Evolutionary conservation across 2,329 filamentous ascomycete species (phyloP), one percentile per base, ranked within the genome.

Genomic region (Byssoonygena ceratinophila): DNA sequence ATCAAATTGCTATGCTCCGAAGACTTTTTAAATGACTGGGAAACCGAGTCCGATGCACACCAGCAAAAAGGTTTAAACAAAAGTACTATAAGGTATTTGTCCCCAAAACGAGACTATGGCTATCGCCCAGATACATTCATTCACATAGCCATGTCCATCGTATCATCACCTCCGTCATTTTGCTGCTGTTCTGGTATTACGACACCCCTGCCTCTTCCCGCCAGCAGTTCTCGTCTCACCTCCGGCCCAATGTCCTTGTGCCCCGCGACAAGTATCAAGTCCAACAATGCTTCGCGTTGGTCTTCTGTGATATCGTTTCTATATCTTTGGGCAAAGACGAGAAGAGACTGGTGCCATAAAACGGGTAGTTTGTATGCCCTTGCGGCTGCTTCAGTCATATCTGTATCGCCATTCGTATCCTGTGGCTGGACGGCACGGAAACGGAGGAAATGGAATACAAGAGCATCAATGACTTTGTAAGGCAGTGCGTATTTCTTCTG

Each of bases 401-500:
- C 74, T 8, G 75, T 72, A 52, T 84, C 82, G 29, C 78, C 74
- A 3, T 66, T 70, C 29, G 73, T 73, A 48, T 74, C 73, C 16
- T 77, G 73, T 2, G 81, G 78, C 56, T 86, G 82, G 23, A 80
- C 77, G 50, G 79, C 85, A 31, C 87, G 79, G 74, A 95, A 96
- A 14, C 92, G 84, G 57, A 97, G 69, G 69, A 98, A 98, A 69
- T 98, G 91, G 74, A 97, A 97, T 8, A 98, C 92, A 1, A 97
- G 75, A 1, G 89, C 84, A 62, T 98, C 92, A 46, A 98, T 83
- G 51, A 95, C 91, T 69, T 94, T 91, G 73, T 86, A 96, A 0
- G 91, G 92, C 9, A 98, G 75, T 0, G 92, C 92, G 61, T 98
- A 97, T 66, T 94, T 94, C 78, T 98, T 98, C 70, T 96, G 91